Evolutionary conservation across 805 yeast genomes (phyloP).

Genomic region (Metschnikowia lachancei): DNA sequence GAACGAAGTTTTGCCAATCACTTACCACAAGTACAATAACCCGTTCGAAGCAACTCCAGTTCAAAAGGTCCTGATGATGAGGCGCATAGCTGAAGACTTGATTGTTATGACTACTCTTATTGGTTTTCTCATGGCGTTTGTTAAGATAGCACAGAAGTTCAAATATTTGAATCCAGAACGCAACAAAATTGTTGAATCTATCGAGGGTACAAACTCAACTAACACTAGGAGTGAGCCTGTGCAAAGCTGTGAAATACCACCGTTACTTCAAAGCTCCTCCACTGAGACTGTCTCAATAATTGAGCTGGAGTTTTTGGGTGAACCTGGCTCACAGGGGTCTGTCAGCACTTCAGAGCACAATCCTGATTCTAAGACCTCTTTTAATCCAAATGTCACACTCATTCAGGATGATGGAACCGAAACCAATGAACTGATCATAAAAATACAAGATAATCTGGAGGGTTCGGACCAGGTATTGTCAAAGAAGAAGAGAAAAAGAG

Average conservation of each 20-base stretch:
- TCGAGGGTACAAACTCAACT: neutral
- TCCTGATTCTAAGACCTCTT: neutral
- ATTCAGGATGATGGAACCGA: slow-evolving; percentile 1
- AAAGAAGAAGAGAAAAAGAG: slow-evolving; percentile 72
- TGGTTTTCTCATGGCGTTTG: slow-evolving; percentile 34
- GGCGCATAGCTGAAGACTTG: slow-evolving; percentile 49
- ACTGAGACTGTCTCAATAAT: slow-evolving; percentile 3
- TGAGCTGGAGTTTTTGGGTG: neutral
- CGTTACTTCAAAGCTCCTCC: neutral
- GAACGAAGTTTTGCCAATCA: slow-evolving; percentile 10
- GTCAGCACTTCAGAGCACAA: neutral
- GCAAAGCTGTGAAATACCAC: neutral
- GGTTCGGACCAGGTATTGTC: slow-evolving; percentile 18
- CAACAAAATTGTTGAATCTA: neutral
- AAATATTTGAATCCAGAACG: slow-evolving; percentile 8
- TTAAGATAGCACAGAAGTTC: slow-evolving; percentile 20
- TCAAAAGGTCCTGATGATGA: slow-evolving; percentile 18
- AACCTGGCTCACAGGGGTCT: neutral
- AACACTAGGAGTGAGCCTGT: neutral
- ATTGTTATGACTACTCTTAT: slow-evolving; percentile 41
- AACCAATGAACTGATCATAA: neutral
- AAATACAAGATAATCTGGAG: slow-evolving; percentile 10
- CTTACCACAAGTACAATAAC: slow-evolving; percentile 3
- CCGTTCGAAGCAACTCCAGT: neutral
- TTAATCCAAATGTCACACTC: neutral